phyloP scores from a whole-genome alignment of 1,284 basidiomycete genomes.

The Melampsora larici-populina region DNA sequence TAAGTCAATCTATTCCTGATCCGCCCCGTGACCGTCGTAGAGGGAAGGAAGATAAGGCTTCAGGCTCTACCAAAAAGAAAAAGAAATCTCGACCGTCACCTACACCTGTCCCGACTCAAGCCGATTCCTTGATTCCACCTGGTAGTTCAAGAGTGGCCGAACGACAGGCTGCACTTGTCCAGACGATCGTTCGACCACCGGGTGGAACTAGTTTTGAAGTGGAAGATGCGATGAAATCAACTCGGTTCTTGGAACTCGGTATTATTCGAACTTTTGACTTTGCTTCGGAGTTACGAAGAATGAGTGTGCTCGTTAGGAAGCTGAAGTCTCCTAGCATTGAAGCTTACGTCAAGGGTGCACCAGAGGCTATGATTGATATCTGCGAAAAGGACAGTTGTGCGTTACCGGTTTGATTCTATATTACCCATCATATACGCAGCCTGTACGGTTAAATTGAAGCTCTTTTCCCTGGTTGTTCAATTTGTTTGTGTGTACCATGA shows the following conservation, averaged over 20 bases:
- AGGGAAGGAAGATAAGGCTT: background rate
- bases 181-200: conserved; percentile 92
- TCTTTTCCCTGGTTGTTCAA: conserved; percentile 6
- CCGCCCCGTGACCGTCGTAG: conserved; percentile 19
- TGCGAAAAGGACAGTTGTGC: conserved; percentile 80
- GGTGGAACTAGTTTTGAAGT: conserved; percentile 63
- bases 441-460: background rate
- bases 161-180: conserved; percentile 84
- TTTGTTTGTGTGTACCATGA: background rate
- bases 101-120: no score
- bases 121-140: conserved; percentile 53
- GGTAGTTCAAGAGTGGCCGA: conserved; percentile 57
- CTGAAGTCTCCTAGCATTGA: conserved; percentile 94
- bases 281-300: conserved; percentile 83
- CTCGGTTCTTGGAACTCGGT: conserved; percentile 91
- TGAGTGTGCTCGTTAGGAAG: conserved; percentile 96
- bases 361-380: conserved; percentile 95
- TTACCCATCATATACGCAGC: background rate
- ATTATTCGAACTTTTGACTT: conserved; percentile 97
- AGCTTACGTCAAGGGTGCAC: conserved; percentile 96
- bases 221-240: conserved; percentile 62
- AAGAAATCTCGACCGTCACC: conserved; percentile 23
- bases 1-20: background rate
- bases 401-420: conserved; percentile 52
- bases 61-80: background rate